phyloP scores from a whole-genome alignment of 2,329 filamentous ascomycete genomes.

The Moelleriella libera region DNA sequence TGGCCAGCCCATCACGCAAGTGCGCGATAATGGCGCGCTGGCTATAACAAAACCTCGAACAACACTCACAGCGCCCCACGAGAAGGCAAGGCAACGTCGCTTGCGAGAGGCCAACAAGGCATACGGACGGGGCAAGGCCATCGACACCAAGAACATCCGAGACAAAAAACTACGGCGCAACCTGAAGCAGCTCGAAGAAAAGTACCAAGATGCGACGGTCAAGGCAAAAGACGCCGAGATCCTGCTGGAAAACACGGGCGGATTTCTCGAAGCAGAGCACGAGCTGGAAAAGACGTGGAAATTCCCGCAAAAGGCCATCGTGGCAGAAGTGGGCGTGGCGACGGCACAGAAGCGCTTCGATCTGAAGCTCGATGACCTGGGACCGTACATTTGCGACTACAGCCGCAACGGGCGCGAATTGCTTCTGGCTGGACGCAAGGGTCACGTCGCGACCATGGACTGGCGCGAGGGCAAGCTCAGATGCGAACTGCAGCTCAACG shows the following conservation, averaged over 20 bases:
- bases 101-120: conserved; percentile 51
- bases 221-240: conserved; percentile 94
- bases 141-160: conserved; percentile 58
- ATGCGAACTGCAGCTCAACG: conserved; percentile 79
- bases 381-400: conserved; percentile 82
- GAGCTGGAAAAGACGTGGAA: conserved; percentile 88
- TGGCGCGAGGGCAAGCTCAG: conserved; percentile 86
- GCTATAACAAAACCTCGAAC: conserved; percentile 33
- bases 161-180: conserved; percentile 85
- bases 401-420: conserved; percentile 78
- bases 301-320: conserved; percentile 79
- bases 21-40: conserved; percentile 38
- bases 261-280: conserved; percentile 77
- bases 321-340: conserved; percentile 58
- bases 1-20: conserved; percentile 18
- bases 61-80: conserved; percentile 35
- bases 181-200: conserved; percentile 62
- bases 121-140: conserved; percentile 73
- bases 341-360: conserved; percentile 91
- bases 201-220: conserved; percentile 67
- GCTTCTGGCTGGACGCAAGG: conserved; percentile 76
- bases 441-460: conserved; percentile 92
- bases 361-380: conserved; percentile 65
- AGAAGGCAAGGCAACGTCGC: conserved; percentile 36
- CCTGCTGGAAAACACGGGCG: conserved; percentile 70